Base-by-base conservation (phyloP, 2,329 filamentous ascomycete species). In the Paracamarosporium sp. region DNA sequence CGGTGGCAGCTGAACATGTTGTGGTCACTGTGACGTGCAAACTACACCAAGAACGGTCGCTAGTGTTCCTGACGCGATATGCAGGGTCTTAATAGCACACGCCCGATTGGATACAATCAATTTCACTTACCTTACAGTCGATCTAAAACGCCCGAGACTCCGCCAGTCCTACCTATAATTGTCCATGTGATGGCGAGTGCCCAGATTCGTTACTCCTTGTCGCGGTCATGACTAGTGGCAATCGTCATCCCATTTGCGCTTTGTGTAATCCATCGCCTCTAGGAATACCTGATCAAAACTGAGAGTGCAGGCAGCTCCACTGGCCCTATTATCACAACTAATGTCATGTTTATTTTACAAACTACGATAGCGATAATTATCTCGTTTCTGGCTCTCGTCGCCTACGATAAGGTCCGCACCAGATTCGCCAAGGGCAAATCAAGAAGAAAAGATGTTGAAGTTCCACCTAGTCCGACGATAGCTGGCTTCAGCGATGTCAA, bases 321-420 rank as follows among this genome's bases (percentile, higher is more conserved):
- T 15, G 13, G 11, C 24, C 22, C 4, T 5, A 46, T 24, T 13
- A 15, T 30, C 20, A 56, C 47, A 55, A 36, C 20, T 9, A 13
- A 12, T 27, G 33, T 4, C 13, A 68, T 68, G 66, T 68, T 61
- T 44, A 59, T 65, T 15, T 53, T 66, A 51, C 63, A 61, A 45
- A 68, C 63, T 31, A 67, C 64, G n/a, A 58, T 57, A 15, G 66
- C 64, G 1, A 48, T 66, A n/a, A 45, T 67, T 11, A 57, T 67
- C 28, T 60, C 63, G 1, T 67, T 68, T 25, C 48, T 67, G n/a
- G 64, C 64, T 0, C 20, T 66, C 11, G 24, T 67, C 27, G 64
- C 63, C 5, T 68, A 65, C 43, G 59, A 50, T 17, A 57, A 64
- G 44, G 31, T 67, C 40, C 60, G 60, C 20, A 24, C 28, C 11